These are phyloP conservation scores for Pseudohyphozyma bogoriensis DNA, from an alignment of 768 basidiomycete species.

Conservation along the genomic window DNA sequence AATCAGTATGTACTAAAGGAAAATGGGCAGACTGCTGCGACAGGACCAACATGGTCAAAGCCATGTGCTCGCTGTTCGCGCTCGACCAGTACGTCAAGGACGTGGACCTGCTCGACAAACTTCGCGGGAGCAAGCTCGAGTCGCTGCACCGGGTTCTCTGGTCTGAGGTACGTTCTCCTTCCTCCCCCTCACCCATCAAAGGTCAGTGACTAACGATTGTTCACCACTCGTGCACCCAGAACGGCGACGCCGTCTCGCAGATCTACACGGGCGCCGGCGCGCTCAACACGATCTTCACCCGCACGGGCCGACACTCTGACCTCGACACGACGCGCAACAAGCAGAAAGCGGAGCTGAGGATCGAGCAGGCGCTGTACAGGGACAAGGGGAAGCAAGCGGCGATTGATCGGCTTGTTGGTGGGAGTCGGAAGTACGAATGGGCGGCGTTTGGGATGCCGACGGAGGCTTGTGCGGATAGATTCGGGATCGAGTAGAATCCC, in stretches of 20 bases:
- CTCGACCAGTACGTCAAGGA: no score
- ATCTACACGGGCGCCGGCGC: slow-evolving; percentile 78
- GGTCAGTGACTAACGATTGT: no score
- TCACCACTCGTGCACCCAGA: slow-evolving; percentile 41
- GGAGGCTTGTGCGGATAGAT: no score
- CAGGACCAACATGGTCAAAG: no score
- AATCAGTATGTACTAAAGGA: no score
- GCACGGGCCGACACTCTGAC: slow-evolving; percentile 40
- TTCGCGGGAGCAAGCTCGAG: slow-evolving; percentile 56
- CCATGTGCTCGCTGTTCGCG: no score
- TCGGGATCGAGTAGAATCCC: no score
- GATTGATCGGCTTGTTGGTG: not conserved
- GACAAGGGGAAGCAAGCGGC: not conserved
- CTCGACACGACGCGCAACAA: not conserved
- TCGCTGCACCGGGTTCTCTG: slow-evolving; percentile 81
- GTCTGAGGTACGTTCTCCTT: slow-evolving; percentile 52
- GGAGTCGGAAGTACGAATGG: no score
- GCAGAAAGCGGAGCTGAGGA: not conserved
- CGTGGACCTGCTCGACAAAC: no score
- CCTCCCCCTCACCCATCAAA: not conserved
- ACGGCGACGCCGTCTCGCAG: slow-evolving; percentile 80
- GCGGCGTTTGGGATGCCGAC: no score
- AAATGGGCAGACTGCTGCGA: no score
- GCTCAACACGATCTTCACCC: slow-evolving; percentile 88
- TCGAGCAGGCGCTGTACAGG: not conserved